Conservation (phyloP, 1,284 basidiomycete genomes). For the Coniophora puteana region DNA sequence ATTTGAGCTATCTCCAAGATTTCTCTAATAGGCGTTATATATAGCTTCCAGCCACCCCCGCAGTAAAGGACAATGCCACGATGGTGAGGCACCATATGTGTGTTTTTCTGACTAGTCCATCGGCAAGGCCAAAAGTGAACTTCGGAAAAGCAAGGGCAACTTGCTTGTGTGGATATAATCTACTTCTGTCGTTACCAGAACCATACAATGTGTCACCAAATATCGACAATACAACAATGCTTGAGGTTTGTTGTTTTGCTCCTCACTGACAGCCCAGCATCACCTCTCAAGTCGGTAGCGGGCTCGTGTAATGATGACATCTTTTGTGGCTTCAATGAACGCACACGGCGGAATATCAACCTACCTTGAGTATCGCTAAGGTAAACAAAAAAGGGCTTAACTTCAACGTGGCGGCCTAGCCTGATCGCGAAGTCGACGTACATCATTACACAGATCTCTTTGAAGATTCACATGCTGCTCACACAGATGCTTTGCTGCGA, state of each 20-base stretch:
- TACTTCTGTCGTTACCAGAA: slow-evolving; percentile 17
- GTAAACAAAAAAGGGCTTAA: too few species aligned
- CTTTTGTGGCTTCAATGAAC: too few species aligned
- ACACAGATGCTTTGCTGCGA: too few species aligned
- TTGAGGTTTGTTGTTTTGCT: slow-evolving; percentile 30
- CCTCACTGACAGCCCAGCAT: slow-evolving; percentile 22
- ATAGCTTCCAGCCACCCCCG: slow-evolving; percentile 37
- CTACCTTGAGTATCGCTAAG: too few species aligned
- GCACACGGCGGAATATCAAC: too few species aligned
- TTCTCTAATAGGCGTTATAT: slow-evolving; percentile 2
- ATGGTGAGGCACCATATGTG: slow-evolving; percentile 8
- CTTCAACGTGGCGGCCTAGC: too few species aligned
- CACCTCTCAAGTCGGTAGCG: slow-evolving; percentile 17
- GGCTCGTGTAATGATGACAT: slow-evolving; percentile 17
- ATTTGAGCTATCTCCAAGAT: too few species aligned
- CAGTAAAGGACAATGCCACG: slow-evolving; percentile 21
- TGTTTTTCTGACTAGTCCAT: slow-evolving; percentile 5
- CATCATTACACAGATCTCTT: too few species aligned
- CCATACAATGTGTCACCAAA: slow-evolving; percentile 23
- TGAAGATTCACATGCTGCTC: too few species aligned
- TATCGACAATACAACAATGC: slow-evolving; percentile 23
- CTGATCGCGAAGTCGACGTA: too few species aligned
- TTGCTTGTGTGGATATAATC: slow-evolving; percentile 21
- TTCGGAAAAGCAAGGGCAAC: slow-evolving; percentile 22
- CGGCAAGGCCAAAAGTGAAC: slow-evolving; percentile 13